Percentiles rank a stretch among this genome's conserved stretches.
These are phyloP conservation scores for Chrysoporthe cubensis DNA, from an alignment of 2,329 filamentous ascomycete genomes.

Conservation along the genomic window DNA sequence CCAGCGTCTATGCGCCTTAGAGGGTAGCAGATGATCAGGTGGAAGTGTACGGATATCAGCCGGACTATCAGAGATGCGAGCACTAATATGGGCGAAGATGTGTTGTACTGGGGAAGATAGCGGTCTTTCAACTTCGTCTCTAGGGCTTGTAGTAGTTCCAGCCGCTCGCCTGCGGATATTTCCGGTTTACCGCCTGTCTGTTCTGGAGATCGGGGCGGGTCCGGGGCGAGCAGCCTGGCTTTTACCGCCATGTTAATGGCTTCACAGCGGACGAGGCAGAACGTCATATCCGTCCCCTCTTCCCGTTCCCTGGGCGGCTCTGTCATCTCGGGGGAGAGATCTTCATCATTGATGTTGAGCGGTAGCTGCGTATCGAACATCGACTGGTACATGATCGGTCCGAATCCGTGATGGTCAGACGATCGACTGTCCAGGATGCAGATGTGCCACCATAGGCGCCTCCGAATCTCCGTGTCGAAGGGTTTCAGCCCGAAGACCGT, in stretches of 20 bases:
- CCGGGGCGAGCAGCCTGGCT: constrained; percentile 16
- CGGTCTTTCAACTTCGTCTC: constrained; percentile 5
- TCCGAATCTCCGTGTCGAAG: constrained; percentile 62
- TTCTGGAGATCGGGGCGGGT: background rate
- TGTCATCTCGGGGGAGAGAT: constrained; percentile 48
- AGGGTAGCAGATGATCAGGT: constrained; percentile 21
- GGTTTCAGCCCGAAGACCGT: constrained; percentile 50
- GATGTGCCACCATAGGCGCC: constrained; percentile 63
- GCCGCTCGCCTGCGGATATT: background rate
- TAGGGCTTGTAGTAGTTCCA: constrained; percentile 11
- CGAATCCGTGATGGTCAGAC: constrained; percentile 56
- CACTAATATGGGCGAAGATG: constrained; percentile 9
- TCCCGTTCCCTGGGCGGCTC: constrained; percentile 47
- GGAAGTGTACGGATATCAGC: constrained; percentile 22
- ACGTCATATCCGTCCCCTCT: constrained; percentile 56
- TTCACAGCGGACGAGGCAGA: constrained; percentile 42
- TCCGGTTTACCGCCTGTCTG: background rate
- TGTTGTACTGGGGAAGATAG: constrained; percentile 17
- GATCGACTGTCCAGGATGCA: constrained; percentile 58
- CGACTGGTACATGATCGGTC: constrained; percentile 44
- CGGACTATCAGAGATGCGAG: constrained; percentile 10
- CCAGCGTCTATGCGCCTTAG: background rate
- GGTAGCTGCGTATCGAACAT: constrained; percentile 54
- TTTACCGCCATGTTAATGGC: constrained; percentile 35
- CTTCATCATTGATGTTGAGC: constrained; percentile 55